These are phyloP conservation scores for Diaporthe australafricana DNA, from an alignment of 2,329 filamentous ascomycete species.

Conservation along the genomic window DNA sequence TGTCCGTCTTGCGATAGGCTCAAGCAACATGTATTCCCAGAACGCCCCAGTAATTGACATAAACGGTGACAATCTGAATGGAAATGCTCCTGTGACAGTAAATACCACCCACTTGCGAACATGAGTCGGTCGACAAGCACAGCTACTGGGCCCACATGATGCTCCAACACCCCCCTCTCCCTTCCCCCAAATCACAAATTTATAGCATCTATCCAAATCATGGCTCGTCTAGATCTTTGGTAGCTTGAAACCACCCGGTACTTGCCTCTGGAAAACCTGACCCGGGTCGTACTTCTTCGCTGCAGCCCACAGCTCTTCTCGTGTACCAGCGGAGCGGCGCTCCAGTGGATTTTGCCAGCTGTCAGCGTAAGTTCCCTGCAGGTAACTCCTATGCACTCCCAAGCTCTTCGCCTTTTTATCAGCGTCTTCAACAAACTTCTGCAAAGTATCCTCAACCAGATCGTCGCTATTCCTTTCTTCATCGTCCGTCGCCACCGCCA, in stretches of 20 bases:
- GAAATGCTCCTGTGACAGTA: no score
- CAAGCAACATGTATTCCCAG: no score
- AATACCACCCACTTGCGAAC: no score
- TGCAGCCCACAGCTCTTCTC: neutral
- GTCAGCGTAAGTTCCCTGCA: constrained; percentile 1
- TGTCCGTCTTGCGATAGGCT: no score
- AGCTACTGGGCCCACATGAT: neutral
- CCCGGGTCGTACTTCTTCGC: constrained; percentile 1
- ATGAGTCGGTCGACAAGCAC: no score
- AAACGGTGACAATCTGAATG: no score
- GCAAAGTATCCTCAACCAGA: neutral
- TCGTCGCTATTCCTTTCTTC: neutral
- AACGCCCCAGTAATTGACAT: no score
- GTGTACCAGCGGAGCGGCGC: constrained; percentile 3
- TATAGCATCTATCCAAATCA: neutral
- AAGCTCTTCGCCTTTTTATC: neutral
- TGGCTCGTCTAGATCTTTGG: neutral
- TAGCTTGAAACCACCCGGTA: constrained; percentile 10
- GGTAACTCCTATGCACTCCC: neutral
- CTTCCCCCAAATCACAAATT: neutral
- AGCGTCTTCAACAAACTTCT: neutral
- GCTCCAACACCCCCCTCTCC: neutral
- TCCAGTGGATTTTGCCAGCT: constrained; percentile 17
- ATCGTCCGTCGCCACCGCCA: neutral
- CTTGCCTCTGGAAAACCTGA: constrained; percentile 13